A percentile compares a stretch with the other conserved stretches of the same genome.
Conservation (phyloP, 768 basidiomycete species). For the Tephrocybe rancida region DNA sequence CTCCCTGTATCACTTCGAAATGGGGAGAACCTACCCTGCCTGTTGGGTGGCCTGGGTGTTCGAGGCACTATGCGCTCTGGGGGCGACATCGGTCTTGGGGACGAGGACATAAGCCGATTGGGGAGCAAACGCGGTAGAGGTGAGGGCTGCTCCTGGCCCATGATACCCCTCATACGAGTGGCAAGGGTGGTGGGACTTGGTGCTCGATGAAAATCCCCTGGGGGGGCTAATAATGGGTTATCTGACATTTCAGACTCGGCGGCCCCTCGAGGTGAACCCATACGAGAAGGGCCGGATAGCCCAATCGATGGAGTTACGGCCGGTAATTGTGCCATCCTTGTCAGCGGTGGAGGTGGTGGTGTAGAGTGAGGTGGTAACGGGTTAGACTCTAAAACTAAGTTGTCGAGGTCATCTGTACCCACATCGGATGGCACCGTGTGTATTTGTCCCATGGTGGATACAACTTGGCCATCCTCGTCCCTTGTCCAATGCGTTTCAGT, state of each 20-base stretch:
- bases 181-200: too few relatives aligned
- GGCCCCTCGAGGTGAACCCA: not conserved
- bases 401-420: slow-evolving; percentile 4
- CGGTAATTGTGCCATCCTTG: not conserved
- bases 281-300: not conserved
- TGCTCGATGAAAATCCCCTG: not conserved
- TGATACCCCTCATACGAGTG: not conserved
- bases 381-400: not conserved
- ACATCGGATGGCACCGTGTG: slow-evolving; percentile 9
- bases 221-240: not conserved
- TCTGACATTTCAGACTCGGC: not conserved
- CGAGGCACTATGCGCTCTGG: not conserved
- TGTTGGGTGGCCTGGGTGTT: not conserved
- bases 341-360: not conserved
- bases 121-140: slow-evolving; percentile 2
- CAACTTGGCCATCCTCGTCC: not conserved
- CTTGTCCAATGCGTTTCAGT: not conserved
- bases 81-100: not conserved
- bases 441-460: not conserved
- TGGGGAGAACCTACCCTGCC: not conserved
- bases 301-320: not conserved
- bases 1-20: not conserved
- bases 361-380: slow-evolving; percentile 1
- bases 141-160: not conserved
- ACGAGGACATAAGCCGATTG: not conserved